phyloP scores from a whole-genome alignment of 1,284 basidiomycete genomes.

The Xerocomus nothofagi region DNA sequence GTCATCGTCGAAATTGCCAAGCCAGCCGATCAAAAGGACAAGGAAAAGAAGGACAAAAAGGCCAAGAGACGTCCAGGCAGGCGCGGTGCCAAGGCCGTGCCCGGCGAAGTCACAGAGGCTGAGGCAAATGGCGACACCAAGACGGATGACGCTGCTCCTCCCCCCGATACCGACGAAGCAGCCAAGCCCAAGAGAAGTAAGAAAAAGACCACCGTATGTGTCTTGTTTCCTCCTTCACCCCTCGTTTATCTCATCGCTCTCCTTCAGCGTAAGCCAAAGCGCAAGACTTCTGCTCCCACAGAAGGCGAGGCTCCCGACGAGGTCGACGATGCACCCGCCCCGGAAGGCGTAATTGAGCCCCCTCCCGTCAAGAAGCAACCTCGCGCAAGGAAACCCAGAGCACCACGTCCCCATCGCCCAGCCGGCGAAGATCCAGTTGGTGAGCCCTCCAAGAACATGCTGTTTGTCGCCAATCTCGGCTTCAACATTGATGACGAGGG shows the following conservation, averaged over 20 bases:
- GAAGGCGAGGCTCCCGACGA: conserved; percentile 40
- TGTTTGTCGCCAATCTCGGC: conserved; percentile 95
- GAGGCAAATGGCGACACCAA: conserved; percentile 75
- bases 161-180: conserved; percentile 51
- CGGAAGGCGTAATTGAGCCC: conserved; percentile 37
- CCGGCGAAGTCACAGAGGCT: conserved; percentile 82
- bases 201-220: conserved; percentile 61
- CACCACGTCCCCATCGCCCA: conserved; percentile 58
- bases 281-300: conserved; percentile 42
- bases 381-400: conserved; percentile 61
- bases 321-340: conserved; percentile 37
- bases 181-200: conserved; percentile 82
- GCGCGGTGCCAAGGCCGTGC: conserved; percentile 78
- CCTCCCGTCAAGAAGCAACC: conserved; percentile 47
- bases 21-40: conserved; percentile 82
- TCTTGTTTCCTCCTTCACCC: conserved; percentile 1
- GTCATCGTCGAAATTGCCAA: conserved; percentile 90
- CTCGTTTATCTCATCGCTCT: conserved; percentile 18
- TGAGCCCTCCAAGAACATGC: conserved; percentile 79
- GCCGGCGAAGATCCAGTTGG: conserved; percentile 76
- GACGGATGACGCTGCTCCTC: conserved; percentile 47
- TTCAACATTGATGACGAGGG: conserved; percentile 85
- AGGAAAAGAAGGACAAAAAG: conserved; percentile 70
- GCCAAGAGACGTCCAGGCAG: conserved; percentile 76
- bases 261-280: conserved; percentile 54